Conservation (phyloP, 768 basidiomycete genomes). For the Panus rudis region DNA sequence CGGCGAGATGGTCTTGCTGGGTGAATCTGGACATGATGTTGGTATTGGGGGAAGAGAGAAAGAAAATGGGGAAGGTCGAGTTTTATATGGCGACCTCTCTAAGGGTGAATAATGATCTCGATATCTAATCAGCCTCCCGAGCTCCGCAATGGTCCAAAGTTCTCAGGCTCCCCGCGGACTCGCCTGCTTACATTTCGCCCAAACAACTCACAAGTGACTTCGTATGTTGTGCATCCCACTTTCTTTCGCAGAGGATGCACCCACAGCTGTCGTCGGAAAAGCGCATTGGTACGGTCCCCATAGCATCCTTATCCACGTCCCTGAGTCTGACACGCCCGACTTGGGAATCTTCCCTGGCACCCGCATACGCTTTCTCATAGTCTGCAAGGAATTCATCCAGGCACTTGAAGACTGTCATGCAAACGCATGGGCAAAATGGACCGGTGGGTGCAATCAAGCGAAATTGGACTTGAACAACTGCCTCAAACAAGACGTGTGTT, state of each 20-base stretch:
- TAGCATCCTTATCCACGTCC: neutral
- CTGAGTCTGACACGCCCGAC: constrained; percentile 8
- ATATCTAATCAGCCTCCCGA: neutral
- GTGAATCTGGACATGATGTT: constrained; percentile 34
- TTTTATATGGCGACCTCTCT: constrained; percentile 10
- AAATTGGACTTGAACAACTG: constrained; percentile 67
- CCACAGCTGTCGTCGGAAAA: constrained; percentile 21
- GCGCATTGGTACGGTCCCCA: constrained; percentile 15
- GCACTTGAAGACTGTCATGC: constrained; percentile 69
- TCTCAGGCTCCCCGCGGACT: neutral
- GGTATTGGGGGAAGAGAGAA: constrained; percentile 12
- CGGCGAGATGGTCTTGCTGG: constrained; percentile 45
- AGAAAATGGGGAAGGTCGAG: constrained; percentile 8
- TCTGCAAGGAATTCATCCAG: constrained; percentile 70
- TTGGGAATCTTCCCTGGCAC: constrained; percentile 4
- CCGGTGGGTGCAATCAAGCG: constrained; percentile 61
- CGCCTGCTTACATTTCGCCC: too few species aligned
- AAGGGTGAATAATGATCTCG: constrained; percentile 1
- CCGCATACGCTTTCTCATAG: constrained; percentile 29
- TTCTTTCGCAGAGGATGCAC: constrained; percentile 24
- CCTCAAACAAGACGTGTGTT: constrained; percentile 58
- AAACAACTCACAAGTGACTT: too few species aligned
- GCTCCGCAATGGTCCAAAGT: neutral
- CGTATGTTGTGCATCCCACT: too few species aligned
- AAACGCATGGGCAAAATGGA: constrained; percentile 54